Conservation (phyloP, 768 basidiomycete species). For the Crepidotus variabilis region DNA sequence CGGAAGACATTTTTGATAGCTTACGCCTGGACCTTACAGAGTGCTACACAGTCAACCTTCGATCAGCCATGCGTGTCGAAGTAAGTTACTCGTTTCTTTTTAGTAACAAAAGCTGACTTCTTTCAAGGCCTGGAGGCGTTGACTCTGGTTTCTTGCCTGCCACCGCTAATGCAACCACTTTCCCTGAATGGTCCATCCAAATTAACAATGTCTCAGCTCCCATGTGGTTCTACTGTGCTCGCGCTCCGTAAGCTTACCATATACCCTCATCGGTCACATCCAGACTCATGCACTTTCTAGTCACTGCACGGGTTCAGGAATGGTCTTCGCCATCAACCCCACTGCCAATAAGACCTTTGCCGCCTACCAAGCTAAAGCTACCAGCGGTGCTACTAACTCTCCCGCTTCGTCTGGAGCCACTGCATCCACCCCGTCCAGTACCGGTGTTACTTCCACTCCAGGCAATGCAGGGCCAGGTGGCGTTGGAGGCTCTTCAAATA, state of each 20-base stretch:
- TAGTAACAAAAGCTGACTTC: background rate
- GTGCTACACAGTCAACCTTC: slow-evolving; percentile 38
- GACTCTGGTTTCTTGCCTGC: slow-evolving; percentile 46
- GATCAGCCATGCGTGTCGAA: slow-evolving; percentile 30
- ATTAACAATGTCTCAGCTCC: slow-evolving; percentile 33
- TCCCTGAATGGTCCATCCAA: slow-evolving; percentile 33
- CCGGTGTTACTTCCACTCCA: background rate
- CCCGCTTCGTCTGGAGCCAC: background rate
- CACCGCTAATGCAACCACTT: slow-evolving; percentile 27
- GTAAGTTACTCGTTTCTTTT: slow-evolving; percentile 11
- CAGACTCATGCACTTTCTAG: slow-evolving; percentile 16
- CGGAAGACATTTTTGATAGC: slow-evolving; percentile 1
- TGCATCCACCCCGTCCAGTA: background rate
- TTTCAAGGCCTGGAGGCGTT: slow-evolving; percentile 25
- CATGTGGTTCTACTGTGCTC: slow-evolving; percentile 55
- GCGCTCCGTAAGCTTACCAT: slow-evolving; percentile 23
- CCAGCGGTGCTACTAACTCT: slow-evolving; percentile 13
- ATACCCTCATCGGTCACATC: background rate
- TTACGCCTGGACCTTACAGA: slow-evolving; percentile 19
- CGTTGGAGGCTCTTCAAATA: too few species aligned
- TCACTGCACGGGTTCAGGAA: slow-evolving; percentile 41
- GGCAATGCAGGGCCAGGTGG: too few species aligned
- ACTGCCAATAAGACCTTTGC: slow-evolving; percentile 39
- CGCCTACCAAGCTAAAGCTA: slow-evolving; percentile 31
- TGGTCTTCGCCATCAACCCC: slow-evolving; percentile 57